phyloP scores from a whole-genome alignment of 441 rosid genomes.

The Pelargonium australe region DNA sequence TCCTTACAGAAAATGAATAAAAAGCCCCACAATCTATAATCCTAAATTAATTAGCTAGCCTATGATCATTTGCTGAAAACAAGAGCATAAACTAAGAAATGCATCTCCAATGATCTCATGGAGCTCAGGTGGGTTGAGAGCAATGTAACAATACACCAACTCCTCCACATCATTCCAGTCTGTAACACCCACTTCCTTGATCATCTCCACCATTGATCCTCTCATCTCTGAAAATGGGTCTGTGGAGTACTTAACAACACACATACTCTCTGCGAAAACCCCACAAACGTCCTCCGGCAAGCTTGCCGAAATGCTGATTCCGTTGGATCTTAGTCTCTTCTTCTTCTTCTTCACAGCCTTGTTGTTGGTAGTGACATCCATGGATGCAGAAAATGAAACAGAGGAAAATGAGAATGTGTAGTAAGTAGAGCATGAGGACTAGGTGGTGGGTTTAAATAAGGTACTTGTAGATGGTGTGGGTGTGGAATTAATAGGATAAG shows the following conservation, averaged over 20 bases:
- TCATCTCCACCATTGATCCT: slow-evolving; percentile 22
- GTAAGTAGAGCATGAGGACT: no score
- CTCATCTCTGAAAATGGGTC: slow-evolving; percentile 24
- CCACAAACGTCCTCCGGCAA: slow-evolving; percentile 23
- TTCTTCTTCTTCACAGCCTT: background rate
- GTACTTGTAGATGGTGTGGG: no score
- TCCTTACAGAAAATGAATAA: no score
- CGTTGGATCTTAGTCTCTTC: slow-evolving; percentile 11
- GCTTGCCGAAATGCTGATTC: slow-evolving; percentile 22
- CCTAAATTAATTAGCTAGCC: no score
- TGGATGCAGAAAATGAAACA: no score
- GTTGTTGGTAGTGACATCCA: no score
- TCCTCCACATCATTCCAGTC: slow-evolving; percentile 24
- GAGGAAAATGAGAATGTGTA: no score
- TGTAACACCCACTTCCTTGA: slow-evolving; percentile 7
- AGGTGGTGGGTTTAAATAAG: no score
- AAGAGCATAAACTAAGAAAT: slow-evolving; percentile 13
- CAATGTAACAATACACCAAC: slow-evolving; percentile 23
- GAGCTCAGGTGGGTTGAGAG: slow-evolving; percentile 14
- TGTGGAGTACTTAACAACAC: slow-evolving; percentile 22
- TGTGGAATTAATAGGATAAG: no score
- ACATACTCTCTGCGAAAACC: slow-evolving; percentile 17
- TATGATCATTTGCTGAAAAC: no score
- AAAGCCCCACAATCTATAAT: no score
- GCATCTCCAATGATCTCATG: slow-evolving; percentile 13